A percentile compares a stretch with the other conserved stretches of the same genome.
Conservation (phyloP, 257 asterid species). For the Coffea eugenioides region DNA sequence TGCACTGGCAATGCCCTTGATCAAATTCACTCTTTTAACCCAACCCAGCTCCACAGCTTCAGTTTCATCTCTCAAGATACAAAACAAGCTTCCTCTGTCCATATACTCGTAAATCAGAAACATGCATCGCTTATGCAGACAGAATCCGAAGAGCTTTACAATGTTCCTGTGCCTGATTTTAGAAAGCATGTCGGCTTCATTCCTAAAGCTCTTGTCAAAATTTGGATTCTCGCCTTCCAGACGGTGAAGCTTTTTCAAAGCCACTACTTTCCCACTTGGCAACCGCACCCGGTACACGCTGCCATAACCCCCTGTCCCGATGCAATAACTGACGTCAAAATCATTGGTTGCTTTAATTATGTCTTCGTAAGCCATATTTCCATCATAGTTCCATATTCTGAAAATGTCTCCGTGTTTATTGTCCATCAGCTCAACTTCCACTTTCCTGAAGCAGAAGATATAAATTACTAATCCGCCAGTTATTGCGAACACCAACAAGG, state of each 20-base stretch:
- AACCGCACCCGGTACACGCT: background rate
- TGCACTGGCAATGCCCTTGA: constrained; percentile 4
- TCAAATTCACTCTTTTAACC: constrained; percentile 9
- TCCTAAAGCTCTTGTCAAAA: background rate
- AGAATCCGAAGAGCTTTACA: background rate
- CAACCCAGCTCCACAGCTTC: constrained; percentile 7
- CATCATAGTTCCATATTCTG: constrained; percentile 1
- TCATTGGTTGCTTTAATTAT: constrained; percentile 1
- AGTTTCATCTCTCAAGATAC: background rate
- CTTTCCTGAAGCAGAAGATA: background rate
- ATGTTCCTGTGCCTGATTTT: constrained; percentile 3
- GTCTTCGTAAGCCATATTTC: constrained; percentile 5
- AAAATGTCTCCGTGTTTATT: background rate
- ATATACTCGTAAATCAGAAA: constrained; percentile 11
- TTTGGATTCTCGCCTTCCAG: background rate
- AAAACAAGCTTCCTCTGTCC: constrained; percentile 12
- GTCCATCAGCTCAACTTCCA: background rate
- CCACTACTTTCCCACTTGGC: constrained; percentile 4
- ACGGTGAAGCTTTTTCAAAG: constrained; percentile 3
- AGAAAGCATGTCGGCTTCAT: constrained; percentile 1
- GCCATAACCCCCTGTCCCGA: constrained; percentile 8
- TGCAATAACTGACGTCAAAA: constrained; percentile 9
- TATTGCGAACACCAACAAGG: too few relatives aligned
- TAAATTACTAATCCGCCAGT: too few relatives aligned
- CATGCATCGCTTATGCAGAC: background rate